Evolutionary conservation across 2,329 filamentous ascomycete genomes (phyloP).

Genomic region (Fusarium clavum): DNA sequence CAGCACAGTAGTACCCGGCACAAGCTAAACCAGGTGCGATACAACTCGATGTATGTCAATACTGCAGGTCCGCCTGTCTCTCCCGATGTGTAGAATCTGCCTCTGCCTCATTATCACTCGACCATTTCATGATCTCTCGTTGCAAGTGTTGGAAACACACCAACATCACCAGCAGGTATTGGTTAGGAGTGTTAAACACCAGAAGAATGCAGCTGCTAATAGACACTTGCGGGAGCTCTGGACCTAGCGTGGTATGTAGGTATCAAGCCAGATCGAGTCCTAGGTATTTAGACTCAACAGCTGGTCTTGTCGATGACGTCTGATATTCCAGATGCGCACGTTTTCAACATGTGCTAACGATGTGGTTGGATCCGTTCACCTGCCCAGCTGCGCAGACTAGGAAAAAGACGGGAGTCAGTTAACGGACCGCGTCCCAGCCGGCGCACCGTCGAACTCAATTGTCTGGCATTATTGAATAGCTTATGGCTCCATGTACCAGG

Average conservation of each 20-base stretch:
- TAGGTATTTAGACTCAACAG: constrained; percentile 18
- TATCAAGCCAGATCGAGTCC: constrained; percentile 1
- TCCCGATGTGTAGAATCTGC: constrained; percentile 7
- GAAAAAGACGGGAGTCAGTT: constrained; percentile 47
- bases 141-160: not conserved
- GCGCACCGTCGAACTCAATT: constrained; percentile 47
- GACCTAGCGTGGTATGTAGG: not conserved
- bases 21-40: constrained; percentile 29
- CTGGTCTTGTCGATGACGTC: constrained; percentile 30
- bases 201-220: not conserved
- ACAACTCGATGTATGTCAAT: constrained; percentile 45
- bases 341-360: constrained; percentile 26
- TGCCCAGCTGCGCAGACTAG: constrained; percentile 42
- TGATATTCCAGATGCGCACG: constrained; percentile 24
- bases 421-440: constrained; percentile 46
- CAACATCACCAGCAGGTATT: not conserved
- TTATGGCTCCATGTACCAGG: constrained; percentile 13
- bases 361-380: constrained; percentile 42
- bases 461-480: constrained; percentile 27
- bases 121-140: constrained; percentile 1
- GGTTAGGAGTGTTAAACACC: not conserved
- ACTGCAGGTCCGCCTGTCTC: constrained; percentile 38
- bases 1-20: constrained; percentile 17
- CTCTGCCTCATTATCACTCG: constrained; percentile 12
- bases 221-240: constrained; percentile 4